These are phyloP conservation scores for Pyrenochaeta sp. DNA, from an alignment of 2,329 filamentous ascomycete genomes.

Conservation along the genomic window DNA sequence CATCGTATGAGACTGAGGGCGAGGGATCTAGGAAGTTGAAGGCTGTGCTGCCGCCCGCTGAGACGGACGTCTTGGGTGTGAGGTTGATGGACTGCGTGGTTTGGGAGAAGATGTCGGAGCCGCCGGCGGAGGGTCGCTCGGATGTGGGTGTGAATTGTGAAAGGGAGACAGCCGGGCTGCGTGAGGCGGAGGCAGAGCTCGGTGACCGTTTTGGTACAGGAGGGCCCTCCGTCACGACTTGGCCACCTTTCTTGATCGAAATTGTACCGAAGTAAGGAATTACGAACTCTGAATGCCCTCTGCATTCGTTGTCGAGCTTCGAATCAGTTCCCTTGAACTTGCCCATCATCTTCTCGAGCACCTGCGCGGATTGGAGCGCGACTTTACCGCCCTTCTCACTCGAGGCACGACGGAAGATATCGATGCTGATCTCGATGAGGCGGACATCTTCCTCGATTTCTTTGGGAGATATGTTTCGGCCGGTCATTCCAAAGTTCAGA, in stretches of 20 bases:
- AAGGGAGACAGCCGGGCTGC: constrained; percentile 4
- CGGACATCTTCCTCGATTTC: constrained; percentile 46
- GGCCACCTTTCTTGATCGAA: constrained; percentile 42
- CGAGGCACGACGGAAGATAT: constrained; percentile 51
- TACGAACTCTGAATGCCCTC: constrained; percentile 36
- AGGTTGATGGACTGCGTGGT: constrained; percentile 16
- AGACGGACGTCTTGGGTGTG: constrained; percentile 21
- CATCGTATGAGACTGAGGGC: constrained; percentile 49
- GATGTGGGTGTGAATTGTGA: constrained; percentile 21
- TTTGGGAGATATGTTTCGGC: constrained; percentile 21
- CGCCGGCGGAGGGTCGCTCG: constrained; percentile 9
- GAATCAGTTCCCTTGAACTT: constrained; percentile 30
- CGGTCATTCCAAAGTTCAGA: constrained; percentile 42
- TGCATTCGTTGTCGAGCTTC: constrained; percentile 14
- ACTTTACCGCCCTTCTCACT: constrained; percentile 52
- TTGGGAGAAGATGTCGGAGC: constrained; percentile 20
- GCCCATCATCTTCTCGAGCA: constrained; percentile 48
- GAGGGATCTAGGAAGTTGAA: constrained; percentile 25
- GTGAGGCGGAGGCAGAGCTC: constrained; percentile 1
- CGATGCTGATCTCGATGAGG: constrained; percentile 50
- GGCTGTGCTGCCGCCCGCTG: constrained; percentile 13
- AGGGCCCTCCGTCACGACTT: constrained; percentile 12
- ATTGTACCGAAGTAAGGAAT: constrained; percentile 55
- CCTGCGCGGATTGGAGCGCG: constrained; percentile 47
- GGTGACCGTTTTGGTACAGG: constrained; percentile 2